These are phyloP conservation scores for Eucalyptus cloeziana DNA, from an alignment of 345 rosid species.

Conservation along the genomic window DNA sequence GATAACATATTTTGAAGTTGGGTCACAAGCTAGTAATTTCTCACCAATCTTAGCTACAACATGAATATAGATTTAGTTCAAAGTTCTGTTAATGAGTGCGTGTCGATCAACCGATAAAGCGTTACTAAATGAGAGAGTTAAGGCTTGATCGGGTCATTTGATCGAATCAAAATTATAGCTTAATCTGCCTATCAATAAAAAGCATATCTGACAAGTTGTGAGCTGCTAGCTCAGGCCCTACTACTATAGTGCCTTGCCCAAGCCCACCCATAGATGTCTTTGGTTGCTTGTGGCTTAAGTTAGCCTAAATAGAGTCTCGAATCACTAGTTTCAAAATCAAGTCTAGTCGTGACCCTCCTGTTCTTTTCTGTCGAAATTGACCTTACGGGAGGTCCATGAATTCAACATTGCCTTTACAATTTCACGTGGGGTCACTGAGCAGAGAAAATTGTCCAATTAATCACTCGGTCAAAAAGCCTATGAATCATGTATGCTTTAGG, in stretches of 20 bases:
- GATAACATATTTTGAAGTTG: not conserved
- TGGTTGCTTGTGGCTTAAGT: not conserved
- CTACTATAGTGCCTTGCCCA: not conserved
- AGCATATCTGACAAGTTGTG: fast-evolving
- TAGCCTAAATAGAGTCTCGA: no score
- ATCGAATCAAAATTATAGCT: not conserved
- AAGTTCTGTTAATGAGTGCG: not conserved
- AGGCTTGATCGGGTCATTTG: fast-evolving
- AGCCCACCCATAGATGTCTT: not conserved
- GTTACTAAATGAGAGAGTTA: not conserved
- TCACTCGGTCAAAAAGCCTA: not conserved
- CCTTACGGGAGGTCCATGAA: not conserved
- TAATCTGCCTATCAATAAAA: not conserved
- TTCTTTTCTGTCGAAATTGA: not conserved
- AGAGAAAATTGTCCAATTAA: not conserved
- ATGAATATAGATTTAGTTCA: not conserved
- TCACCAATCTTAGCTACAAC: not conserved
- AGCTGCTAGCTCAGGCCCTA: not conserved
- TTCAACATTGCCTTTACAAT: not conserved
- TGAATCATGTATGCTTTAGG: not conserved
- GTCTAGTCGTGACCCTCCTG: not conserved
- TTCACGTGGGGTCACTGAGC: not conserved
- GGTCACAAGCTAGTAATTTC: not conserved
- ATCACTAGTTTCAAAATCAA: not conserved
- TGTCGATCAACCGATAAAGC: not conserved